These are phyloP conservation scores for Aspergillus novoparasiticus DNA, from an alignment of 2,329 filamentous ascomycete genomes.

Conservation along the genomic window DNA sequence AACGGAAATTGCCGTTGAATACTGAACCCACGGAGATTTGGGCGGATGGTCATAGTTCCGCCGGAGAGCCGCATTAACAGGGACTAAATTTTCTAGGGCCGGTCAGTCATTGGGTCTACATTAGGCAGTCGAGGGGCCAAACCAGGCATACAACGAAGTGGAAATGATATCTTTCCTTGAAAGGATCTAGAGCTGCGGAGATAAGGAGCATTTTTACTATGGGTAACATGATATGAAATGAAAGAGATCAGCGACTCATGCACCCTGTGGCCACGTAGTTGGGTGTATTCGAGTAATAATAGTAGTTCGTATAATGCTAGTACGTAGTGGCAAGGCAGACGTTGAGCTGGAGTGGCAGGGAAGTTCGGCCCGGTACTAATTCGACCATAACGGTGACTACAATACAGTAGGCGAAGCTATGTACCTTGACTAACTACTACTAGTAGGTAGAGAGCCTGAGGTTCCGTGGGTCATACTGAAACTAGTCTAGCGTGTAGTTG, in stretches of 20 bases:
- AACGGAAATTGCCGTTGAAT: slow-evolving; percentile 1
- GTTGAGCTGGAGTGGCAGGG: background rate
- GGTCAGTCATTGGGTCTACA: background rate
- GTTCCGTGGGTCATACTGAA: background rate
- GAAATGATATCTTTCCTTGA: background rate
- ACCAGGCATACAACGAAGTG: background rate
- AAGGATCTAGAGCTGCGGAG: background rate
- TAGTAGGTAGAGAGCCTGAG: background rate
- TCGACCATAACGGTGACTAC: background rate
- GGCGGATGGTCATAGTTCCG: background rate
- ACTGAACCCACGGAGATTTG: background rate
- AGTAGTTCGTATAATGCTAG: background rate
- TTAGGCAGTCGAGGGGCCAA: slow-evolving; percentile 1
- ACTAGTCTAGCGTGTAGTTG: background rate
- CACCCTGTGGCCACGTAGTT: background rate
- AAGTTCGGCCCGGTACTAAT: background rate
- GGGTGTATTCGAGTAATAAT: background rate
- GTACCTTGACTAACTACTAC: too few species aligned
- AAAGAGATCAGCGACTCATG: background rate
- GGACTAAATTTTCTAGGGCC: background rate
- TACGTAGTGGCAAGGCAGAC: background rate
- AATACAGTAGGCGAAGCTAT: background rate
- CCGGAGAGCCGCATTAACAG: slow-evolving; percentile 1
- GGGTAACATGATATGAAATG: background rate
- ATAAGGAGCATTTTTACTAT: background rate